phyloP scores from a whole-genome alignment of 768 basidiomycete species.

The Boletus rubroflammeus region DNA sequence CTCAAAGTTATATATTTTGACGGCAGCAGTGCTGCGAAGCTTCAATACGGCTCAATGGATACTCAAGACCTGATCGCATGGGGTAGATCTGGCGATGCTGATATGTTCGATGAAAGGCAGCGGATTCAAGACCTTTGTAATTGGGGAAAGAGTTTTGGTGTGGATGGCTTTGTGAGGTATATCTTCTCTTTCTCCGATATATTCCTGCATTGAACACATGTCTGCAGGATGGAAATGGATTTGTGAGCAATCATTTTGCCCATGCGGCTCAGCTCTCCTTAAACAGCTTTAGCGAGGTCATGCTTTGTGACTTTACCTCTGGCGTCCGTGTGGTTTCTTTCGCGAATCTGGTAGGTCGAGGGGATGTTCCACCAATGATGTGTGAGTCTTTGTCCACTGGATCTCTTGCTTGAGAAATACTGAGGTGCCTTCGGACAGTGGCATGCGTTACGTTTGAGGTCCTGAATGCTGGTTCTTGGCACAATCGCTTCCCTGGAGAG shows the following conservation, averaged over 20 bases:
- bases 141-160: conserved; percentile 38
- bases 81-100: conserved; percentile 28
- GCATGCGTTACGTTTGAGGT: neutral
- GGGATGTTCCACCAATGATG: rapidly evolving
- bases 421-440: neutral
- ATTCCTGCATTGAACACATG: neutral
- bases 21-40: conserved; percentile 46
- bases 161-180: conserved; percentile 49
- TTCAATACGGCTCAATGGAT: conserved; percentile 40
- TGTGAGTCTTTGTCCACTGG: neutral
- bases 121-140: conserved; percentile 40
- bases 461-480: conserved; percentile 27
- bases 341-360: conserved; percentile 4
- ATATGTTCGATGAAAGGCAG: conserved; percentile 28
- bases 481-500: conserved; percentile 36
- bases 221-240: conserved; percentile 29
- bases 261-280: neutral
- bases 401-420: neutral
- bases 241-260: conserved; percentile 23
- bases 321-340: conserved; percentile 28
- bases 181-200: neutral
- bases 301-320: conserved; percentile 33
- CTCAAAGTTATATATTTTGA: conserved; percentile 52
- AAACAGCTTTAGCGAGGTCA: conserved; percentile 30
- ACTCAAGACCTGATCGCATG: conserved; percentile 47